phyloP scores from a whole-genome alignment of 2,329 filamentous ascomycete species.

The Neonectria sp. region DNA sequence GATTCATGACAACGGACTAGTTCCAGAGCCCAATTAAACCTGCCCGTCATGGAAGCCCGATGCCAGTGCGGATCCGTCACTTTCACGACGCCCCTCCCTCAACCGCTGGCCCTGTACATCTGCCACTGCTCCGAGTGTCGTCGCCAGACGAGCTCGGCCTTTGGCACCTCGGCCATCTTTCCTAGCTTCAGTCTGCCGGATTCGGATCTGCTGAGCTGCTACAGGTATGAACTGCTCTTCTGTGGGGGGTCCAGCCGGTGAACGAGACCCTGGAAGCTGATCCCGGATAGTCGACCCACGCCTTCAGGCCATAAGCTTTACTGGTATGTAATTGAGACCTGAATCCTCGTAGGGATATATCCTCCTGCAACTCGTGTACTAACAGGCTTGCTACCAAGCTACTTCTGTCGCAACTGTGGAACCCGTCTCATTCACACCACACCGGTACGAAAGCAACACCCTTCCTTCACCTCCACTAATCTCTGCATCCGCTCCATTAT shows the following conservation, averaged over 20 bases:
- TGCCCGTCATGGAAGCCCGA: constrained; percentile 65
- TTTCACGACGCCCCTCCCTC: constrained; percentile 73
- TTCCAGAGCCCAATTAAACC: not conserved
- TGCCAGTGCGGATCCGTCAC: constrained; percentile 76
- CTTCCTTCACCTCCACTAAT: constrained; percentile 5
- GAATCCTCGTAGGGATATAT: not conserved
- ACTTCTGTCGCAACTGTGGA: constrained; percentile 78
- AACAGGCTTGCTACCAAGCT: constrained; percentile 56
- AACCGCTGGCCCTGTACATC: constrained; percentile 77
- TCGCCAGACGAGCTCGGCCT: constrained; percentile 76
- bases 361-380: not conserved
- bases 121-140: constrained; percentile 80
- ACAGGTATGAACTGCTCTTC: constrained; percentile 55
- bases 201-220: constrained; percentile 65
- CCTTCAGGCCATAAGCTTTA: constrained; percentile 70
- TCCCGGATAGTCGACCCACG: constrained; percentile 65
- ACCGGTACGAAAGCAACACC: constrained; percentile 58
- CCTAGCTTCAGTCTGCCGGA: constrained; percentile 73
- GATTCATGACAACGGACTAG: not conserved
- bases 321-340: constrained; percentile 60
- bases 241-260: not conserved
- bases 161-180: constrained; percentile 79
- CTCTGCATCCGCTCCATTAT: not conserved
- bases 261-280: constrained; percentile 17
- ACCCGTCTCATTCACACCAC: constrained; percentile 75